phyloP scores from a whole-genome alignment of 139 green algal species.

The Chlorella sp. region DNA sequence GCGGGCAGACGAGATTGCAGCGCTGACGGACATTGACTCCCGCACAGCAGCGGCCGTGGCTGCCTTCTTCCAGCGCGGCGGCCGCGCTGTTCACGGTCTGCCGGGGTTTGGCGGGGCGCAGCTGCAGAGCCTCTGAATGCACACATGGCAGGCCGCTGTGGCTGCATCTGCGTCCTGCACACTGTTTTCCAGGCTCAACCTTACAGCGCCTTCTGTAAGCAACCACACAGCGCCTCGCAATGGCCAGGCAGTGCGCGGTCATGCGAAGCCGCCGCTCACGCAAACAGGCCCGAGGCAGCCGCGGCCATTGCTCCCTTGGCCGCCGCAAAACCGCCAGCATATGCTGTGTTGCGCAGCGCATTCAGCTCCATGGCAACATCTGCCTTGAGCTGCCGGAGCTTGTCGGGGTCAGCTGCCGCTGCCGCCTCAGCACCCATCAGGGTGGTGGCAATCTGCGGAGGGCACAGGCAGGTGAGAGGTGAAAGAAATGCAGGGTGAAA shows the following conservation, averaged over 20 bases:
- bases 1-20: constrained; percentile 11
- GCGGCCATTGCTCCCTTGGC: constrained; percentile 63
- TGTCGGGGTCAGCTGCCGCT: constrained; percentile 38
- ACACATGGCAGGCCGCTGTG: too few relatives aligned
- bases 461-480: background rate
- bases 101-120: background rate
- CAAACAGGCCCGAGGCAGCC: constrained; percentile 7
- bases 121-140: constrained; percentile 10
- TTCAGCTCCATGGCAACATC: constrained; percentile 71
- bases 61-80: constrained; percentile 10
- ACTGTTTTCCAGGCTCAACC: background rate
- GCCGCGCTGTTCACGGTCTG: background rate
- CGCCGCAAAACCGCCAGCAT: constrained; percentile 62
- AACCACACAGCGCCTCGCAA: background rate
- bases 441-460: constrained; percentile 29
- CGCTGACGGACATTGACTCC: constrained; percentile 7
- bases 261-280: background rate
- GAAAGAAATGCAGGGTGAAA: background rate
- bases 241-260: background rate
- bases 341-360: constrained; percentile 72
- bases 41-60: background rate
- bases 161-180: background rate
- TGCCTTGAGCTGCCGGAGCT: constrained; percentile 52
- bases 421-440: constrained; percentile 36
- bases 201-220: background rate